Conservation (phyloP, 2,329 filamentous ascomycete species). For the Neocucurbitaria cava region DNA sequence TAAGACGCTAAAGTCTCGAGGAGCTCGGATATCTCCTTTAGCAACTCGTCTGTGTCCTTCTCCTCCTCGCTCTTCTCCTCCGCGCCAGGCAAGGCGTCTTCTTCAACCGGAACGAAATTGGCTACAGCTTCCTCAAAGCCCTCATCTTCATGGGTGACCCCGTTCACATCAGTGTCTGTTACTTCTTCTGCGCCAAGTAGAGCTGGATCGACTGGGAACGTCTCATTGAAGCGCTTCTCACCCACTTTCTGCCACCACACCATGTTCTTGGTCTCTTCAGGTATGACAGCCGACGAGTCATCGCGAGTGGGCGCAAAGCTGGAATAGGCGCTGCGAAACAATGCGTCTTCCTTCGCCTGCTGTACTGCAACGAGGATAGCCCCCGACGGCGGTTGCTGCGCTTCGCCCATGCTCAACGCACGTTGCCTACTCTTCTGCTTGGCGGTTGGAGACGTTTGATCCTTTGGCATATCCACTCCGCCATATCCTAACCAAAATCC, state of each 20-base stretch:
- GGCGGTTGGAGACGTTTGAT: slow-evolving; percentile 64
- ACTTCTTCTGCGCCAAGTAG: slow-evolving; percentile 48
- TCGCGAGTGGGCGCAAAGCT: slow-evolving; percentile 80
- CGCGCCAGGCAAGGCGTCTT: slow-evolving; percentile 25
- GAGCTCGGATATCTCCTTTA: slow-evolving; percentile 76
- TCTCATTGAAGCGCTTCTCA: slow-evolving; percentile 68
- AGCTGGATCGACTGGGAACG: slow-evolving; percentile 63
- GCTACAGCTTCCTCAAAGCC: slow-evolving; percentile 49
- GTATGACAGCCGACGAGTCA: slow-evolving; percentile 73
- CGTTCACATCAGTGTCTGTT: slow-evolving; percentile 47
- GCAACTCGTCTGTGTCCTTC: slow-evolving; percentile 71
- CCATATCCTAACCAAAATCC: slow-evolving; percentile 71
- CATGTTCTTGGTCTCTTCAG: slow-evolving; percentile 70
- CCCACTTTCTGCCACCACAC: slow-evolving; percentile 80
- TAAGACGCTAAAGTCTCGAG: slow-evolving; percentile 79
- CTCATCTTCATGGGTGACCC: slow-evolving; percentile 41
- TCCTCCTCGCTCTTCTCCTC: slow-evolving; percentile 56
- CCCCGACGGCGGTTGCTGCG: slow-evolving; percentile 60
- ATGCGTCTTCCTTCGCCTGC: slow-evolving; percentile 72
- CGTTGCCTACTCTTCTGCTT: slow-evolving; percentile 75
- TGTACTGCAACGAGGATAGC: slow-evolving; percentile 52
- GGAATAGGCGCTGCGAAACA: slow-evolving; percentile 80
- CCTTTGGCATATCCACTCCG: slow-evolving; percentile 51
- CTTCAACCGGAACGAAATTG: slow-evolving; percentile 42
- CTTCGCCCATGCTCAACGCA: slow-evolving; percentile 69